These are phyloP conservation scores for Capsella rubella DNA, from an alignment of 441 rosid genomes.

Conservation along the genomic window DNA sequence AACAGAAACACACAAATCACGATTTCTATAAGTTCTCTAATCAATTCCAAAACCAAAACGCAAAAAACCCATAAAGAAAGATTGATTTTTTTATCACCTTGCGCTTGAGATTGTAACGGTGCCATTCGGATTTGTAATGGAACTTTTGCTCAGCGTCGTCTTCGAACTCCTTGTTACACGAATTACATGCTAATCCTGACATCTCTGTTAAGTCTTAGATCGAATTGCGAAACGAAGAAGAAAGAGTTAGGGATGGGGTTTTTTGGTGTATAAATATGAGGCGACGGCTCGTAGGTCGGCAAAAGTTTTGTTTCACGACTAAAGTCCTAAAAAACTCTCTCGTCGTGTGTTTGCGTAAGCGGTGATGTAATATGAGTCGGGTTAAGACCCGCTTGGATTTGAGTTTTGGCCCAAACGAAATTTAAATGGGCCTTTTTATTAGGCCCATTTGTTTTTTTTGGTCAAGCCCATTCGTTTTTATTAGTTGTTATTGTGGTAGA, in stretches of 20 bases:
- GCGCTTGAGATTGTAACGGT: slow-evolving; percentile 97
- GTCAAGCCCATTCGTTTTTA: not conserved
- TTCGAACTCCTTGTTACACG: slow-evolving; percentile 83
- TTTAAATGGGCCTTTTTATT: not conserved
- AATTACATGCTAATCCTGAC: slow-evolving; percentile 83
- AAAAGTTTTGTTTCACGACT: slow-evolving; percentile 3
- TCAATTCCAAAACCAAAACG: not conserved
- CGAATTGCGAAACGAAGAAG: not conserved
- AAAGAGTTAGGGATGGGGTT: slow-evolving; percentile 1
- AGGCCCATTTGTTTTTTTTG: not conserved
- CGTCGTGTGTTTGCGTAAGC: slow-evolving; percentile 12
- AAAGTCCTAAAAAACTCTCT: not conserved
- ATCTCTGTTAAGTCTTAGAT: slow-evolving; percentile 39
- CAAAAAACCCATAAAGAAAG: not conserved
- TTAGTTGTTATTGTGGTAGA: no score
- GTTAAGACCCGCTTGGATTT: slow-evolving; percentile 11
- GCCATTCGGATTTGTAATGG: slow-evolving; percentile 98
- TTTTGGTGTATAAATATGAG: not conserved
- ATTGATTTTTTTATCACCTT: slow-evolving; percentile 54
- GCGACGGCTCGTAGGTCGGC: slow-evolving; percentile 44
- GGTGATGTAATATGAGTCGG: slow-evolving; percentile 2
- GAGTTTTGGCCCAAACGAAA: slow-evolving; percentile 1
- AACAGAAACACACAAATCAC: not conserved
- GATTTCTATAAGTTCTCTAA: not conserved
- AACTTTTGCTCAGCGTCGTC: slow-evolving; percentile 79